phyloP scores from a whole-genome alignment of 208 protist species.

The Novymonas esmeraldas region DNA sequence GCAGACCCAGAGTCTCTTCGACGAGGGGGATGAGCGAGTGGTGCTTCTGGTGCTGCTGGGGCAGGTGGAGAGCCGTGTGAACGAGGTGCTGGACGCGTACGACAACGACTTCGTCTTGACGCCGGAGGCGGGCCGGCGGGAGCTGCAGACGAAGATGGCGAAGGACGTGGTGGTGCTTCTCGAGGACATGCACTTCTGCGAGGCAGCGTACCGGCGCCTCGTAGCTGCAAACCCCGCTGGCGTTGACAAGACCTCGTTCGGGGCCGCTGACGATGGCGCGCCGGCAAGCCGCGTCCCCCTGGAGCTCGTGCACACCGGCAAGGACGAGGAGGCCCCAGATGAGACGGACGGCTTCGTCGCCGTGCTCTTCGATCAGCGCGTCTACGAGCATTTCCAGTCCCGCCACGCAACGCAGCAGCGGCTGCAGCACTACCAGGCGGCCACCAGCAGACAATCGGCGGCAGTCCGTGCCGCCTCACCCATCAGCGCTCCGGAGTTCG shows the following conservation, averaged over 20 bases:
- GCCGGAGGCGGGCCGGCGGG: conserved; percentile 28
- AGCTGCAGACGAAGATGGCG: conserved; percentile 51
- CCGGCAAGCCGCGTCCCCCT: conserved; percentile 12
- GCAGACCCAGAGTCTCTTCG: conserved; percentile 77
- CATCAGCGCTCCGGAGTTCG: not conserved
- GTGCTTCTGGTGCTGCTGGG: conserved; percentile 73
- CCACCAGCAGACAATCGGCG: not conserved
- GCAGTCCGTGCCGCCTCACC: not conserved
- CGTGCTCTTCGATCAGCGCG: conserved; percentile 69
- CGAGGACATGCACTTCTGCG: conserved; percentile 90
- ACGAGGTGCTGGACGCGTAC: conserved; percentile 80
- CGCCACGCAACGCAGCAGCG: conserved; percentile 38
- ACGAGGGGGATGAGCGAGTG: conserved; percentile 81
- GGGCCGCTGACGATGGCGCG: not conserved
- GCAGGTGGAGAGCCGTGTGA: conserved; percentile 86
- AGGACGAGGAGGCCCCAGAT: conserved; percentile 54
- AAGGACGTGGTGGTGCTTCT: conserved; percentile 60
- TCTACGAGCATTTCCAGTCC: conserved; percentile 73
- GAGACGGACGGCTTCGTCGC: conserved; percentile 86
- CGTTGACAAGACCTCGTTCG: not conserved
- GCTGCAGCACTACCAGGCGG: conserved; percentile 20
- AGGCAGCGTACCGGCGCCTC: conserved; percentile 69
- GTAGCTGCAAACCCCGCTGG: conserved; percentile 25
- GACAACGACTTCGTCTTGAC: conserved; percentile 77
- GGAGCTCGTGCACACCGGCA: conserved; percentile 31